phyloP scores from a whole-genome alignment of 2,329 filamentous ascomycete species.

The Aureobasidium subglaciale region DNA sequence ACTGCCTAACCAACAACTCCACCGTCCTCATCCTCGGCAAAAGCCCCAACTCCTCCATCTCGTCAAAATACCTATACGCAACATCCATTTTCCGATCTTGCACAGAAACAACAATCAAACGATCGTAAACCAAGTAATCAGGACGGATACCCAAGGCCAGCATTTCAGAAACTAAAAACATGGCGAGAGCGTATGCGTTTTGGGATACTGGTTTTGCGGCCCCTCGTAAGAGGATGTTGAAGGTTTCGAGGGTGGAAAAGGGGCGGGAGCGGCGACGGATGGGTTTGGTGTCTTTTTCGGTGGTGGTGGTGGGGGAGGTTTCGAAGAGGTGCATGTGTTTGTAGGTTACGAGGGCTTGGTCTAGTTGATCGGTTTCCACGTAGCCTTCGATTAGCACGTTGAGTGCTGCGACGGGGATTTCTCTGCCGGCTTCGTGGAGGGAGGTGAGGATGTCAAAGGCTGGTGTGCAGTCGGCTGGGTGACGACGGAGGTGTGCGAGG shows the following conservation, averaged over 20 bases:
- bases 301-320: slow-evolving; percentile 20
- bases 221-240: slow-evolving; percentile 47
- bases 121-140: slow-evolving; percentile 54
- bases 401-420: slow-evolving; percentile 45
- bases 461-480: slow-evolving; percentile 40
- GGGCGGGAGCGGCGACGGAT: slow-evolving; percentile 17
- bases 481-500: slow-evolving; percentile 47
- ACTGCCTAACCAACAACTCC: slow-evolving; percentile 18
- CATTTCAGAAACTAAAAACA: slow-evolving; percentile 59
- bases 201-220: slow-evolving; percentile 18
- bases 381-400: slow-evolving; percentile 49
- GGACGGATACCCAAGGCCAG: slow-evolving; percentile 47
- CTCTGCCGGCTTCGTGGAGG: slow-evolving; percentile 43
- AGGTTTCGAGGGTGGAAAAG: slow-evolving; percentile 44
- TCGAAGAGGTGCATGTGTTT: slow-evolving; percentile 48
- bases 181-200: slow-evolving; percentile 47
- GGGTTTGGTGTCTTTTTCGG: background rate
- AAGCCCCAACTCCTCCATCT: slow-evolving; percentile 27
- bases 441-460: slow-evolving; percentile 52
- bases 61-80: slow-evolving; percentile 27
- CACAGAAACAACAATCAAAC: slow-evolving; percentile 51
- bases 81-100: slow-evolving; percentile 24
- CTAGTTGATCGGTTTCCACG: slow-evolving; percentile 37
- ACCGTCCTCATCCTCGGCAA: slow-evolving; percentile 21
- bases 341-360: slow-evolving; percentile 53